Base-by-base conservation (phyloP, 805 yeast genomes). In the Wickerhamomyces sydowiorum region DNA sequence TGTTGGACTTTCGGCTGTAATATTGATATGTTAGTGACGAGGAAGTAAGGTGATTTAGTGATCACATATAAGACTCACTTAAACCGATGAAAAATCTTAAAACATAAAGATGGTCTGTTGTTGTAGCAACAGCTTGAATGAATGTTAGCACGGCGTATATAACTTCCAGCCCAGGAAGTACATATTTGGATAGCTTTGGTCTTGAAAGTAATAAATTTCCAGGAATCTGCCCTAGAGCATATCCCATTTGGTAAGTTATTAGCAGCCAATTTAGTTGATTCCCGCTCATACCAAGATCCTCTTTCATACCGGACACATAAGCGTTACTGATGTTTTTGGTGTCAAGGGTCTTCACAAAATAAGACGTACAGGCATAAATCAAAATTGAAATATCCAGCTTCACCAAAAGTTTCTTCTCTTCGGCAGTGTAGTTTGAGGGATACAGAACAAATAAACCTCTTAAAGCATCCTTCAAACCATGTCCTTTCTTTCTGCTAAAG, bases 231-330 rank as follows among this genome's bases (percentile, higher is more conserved):
- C 44, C 44, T 2, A 23, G 23, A 21, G 32, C 36, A 28, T 44
- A 44, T 14, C 47, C 47, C 15, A 37, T 37, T 10, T 38, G 42
- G 30, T 39, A 45, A 3, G 25, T 33, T 18, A 40, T 27, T 6
- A 33, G 33, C 10, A 45, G 18, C 31, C 39, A 31, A 12, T 45
- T 76, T 43, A 80, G 66, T 47, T 81, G 84, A 53, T 80, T 76
- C 7, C 85, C 85, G 40, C 66, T 54, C 67, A 83, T 70, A 3
- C 66, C 65, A 31, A 80, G 62, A 28, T 67, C 76, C 49, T 72
- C 77, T 45, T 70, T 59, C 74, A 82, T 67, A 9, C 84, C 82
- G 18, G 79, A 71, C 28, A 77, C 79, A 51, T 79, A 82, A 1
- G 86, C 87, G 51, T 80, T 78, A 45, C 69, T 72, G 4, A 45